A percentile compares a stretch with the other conserved stretches of the same genome.
These are phyloP conservation scores for Emmonsia crescens DNA, from an alignment of 2,329 filamentous ascomycete genomes.

Conservation along the genomic window DNA sequence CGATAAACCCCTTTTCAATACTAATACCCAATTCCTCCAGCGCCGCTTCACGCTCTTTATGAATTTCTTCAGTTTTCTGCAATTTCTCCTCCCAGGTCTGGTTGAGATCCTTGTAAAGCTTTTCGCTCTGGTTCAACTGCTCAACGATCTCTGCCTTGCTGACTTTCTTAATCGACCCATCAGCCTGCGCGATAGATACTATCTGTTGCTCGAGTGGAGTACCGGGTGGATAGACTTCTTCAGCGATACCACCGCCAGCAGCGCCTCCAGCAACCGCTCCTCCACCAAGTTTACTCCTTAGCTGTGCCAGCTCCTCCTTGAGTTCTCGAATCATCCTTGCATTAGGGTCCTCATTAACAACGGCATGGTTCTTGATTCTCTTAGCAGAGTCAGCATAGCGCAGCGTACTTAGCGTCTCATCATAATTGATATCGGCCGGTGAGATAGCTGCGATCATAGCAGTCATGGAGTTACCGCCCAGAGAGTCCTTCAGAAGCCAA, in stretches of 20 bases:
- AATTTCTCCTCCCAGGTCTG: slow-evolving; percentile 99
- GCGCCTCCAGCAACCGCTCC: slow-evolving; percentile 38
- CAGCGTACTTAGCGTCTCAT: slow-evolving; percentile 90
- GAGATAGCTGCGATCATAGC: slow-evolving; percentile 99
- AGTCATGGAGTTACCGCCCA: slow-evolving; percentile 98
- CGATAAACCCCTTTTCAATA: slow-evolving; percentile 96
- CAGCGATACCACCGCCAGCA: slow-evolving; percentile 40
- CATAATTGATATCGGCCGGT: slow-evolving; percentile 97
- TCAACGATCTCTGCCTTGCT: slow-evolving; percentile 98
- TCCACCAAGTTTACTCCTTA: slow-evolving; percentile 73
- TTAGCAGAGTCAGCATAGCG: slow-evolving; percentile 97
- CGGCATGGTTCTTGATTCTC: slow-evolving; percentile 98
- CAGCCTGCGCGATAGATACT: slow-evolving; percentile 78
- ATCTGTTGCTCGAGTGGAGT: slow-evolving; percentile 93
- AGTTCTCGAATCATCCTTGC: slow-evolving; percentile 97
- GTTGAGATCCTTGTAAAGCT: slow-evolving; percentile 88
- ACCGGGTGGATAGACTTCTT: slow-evolving; percentile 82
- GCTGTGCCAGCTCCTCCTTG: slow-evolving; percentile 81
- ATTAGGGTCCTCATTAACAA: slow-evolving; percentile 97
- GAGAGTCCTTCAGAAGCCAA: slow-evolving; percentile 91
- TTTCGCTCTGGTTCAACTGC: slow-evolving; percentile 91
- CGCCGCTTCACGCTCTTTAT: slow-evolving; percentile 91
- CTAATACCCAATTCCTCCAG: slow-evolving; percentile 95
- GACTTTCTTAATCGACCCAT: slow-evolving; percentile 84
- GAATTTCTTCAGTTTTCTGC: slow-evolving; percentile 87